Conservation (phyloP, 1,284 basidiomycete genomes). For the Ceratobasidium sp. region DNA sequence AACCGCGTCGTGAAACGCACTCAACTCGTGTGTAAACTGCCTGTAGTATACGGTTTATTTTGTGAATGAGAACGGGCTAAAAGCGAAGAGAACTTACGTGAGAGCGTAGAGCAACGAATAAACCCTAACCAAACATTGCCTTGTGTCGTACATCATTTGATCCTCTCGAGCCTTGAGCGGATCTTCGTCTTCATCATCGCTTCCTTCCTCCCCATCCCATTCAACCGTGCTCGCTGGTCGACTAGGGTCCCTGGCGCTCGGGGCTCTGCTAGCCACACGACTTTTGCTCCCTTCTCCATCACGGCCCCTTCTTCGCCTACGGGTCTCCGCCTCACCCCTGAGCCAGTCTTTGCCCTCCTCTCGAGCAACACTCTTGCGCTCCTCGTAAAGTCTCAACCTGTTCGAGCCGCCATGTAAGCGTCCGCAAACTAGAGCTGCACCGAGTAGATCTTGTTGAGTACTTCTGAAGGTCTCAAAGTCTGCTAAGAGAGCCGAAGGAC, state of each 20-base stretch:
- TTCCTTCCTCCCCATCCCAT: conserved; percentile 23
- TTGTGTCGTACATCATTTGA: conserved; percentile 30
- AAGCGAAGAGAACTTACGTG: conserved; percentile 42
- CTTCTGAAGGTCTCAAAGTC: conserved; percentile 40
- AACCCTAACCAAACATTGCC: conserved; percentile 45
- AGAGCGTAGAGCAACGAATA: conserved; percentile 48
- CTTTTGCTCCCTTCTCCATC: not conserved
- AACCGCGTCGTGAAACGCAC: conserved; percentile 43
- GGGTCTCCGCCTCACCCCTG: not conserved
- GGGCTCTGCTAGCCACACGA: not conserved
- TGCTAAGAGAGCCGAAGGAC: conserved; percentile 32
- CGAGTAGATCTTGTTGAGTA: conserved; percentile 41
- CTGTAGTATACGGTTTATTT: conserved; percentile 30
- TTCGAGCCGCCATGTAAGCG: conserved; percentile 34
- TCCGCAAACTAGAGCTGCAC: conserved; percentile 40
- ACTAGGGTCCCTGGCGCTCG: not conserved
- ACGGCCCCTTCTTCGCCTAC: not conserved
- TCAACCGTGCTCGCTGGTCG: conserved; percentile 1
- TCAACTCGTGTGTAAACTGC: conserved; percentile 45
- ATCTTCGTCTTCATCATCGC: conserved; percentile 37
- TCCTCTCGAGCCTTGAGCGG: conserved; percentile 33
- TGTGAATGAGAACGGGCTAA: conserved; percentile 1
- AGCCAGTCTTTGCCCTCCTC: conserved; percentile 32
- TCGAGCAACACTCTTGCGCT: conserved; percentile 23
- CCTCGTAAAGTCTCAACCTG: conserved; percentile 20